Conservation (phyloP, 768 basidiomycete genomes). For the Chlorophyllum brunneum region DNA sequence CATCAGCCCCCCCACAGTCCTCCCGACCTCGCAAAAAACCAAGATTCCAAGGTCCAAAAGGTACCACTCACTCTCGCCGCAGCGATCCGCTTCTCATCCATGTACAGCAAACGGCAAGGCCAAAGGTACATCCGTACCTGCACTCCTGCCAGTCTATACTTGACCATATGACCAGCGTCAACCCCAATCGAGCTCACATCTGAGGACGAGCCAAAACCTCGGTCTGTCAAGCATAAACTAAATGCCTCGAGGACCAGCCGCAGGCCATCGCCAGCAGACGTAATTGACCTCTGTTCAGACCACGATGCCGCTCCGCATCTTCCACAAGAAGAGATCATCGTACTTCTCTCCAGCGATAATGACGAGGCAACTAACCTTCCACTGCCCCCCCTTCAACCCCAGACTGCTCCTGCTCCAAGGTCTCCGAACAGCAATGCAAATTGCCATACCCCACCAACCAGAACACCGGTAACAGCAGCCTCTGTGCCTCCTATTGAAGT, state of each 20-base stretch:
- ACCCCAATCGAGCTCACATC: constrained; percentile 11
- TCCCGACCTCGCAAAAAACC: constrained; percentile 1
- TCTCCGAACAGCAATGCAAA: too few species aligned
- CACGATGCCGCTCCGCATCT: constrained; percentile 2
- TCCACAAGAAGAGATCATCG: constrained; percentile 11
- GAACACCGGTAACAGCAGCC: neutral
- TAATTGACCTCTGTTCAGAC: constrained; percentile 25
- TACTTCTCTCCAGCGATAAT: constrained; percentile 18
- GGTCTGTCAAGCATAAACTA: constrained; percentile 9
- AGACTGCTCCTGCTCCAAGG: neutral
- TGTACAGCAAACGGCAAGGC: neutral
- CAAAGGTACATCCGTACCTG: constrained; percentile 5
- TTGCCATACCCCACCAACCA: neutral
- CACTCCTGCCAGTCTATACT: neutral
- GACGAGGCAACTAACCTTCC: constrained; percentile 9
- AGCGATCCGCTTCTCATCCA: neutral
- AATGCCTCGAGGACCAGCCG: neutral
- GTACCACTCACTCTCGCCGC: neutral
- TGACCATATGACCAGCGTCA: constrained; percentile 1
- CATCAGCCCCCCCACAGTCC: neutral
- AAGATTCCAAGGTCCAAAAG: constrained; percentile 1
- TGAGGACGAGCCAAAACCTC: constrained; percentile 12
- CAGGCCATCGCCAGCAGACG: neutral
- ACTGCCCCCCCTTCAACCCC: neutral
- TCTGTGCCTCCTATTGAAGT: neutral